Evolutionary conservation across 2,329 filamentous ascomycete species (phyloP), one percentile per base, ranked within the genome.

Genomic region (Aspergillus tanneri): DNA sequence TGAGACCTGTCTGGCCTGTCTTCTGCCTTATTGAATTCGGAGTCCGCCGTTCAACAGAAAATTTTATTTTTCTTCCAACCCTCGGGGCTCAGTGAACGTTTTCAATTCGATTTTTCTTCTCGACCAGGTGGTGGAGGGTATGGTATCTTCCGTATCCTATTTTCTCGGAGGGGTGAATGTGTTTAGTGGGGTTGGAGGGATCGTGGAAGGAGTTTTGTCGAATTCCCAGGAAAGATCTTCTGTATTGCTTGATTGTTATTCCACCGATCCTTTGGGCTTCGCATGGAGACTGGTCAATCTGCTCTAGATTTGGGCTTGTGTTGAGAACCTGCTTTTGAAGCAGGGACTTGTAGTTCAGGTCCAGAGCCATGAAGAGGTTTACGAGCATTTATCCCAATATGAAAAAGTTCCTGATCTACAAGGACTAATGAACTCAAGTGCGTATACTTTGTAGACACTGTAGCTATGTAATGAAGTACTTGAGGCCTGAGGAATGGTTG

Each of bases 201-300:
- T 57, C 34, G 52, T 56, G 53, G 49, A 51, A 53, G 24, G 27
- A 43, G 28, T 47, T 27, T 35, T 40, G n/a, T n/a, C n/a, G n/a
- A n/a, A n/a, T n/a, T 52, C 43, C 38, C 32, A 23, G 19, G 23
- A 38, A 22, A 32, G 24, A 22, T 38, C 27, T 44, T 28, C 34
- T 55, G 47, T 58, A 50, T 41, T 52, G 30, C 49, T 44, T 44
- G 51, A 34, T 45, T 57, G 43, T 54, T 48, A 25, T 41, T 54
- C 44, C 49, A 46, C 47, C 49, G 52, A 44, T 47, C 48, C 42
- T 48, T 54, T 47, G 54, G 44, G 52, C 55, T 59, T 58, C 41
- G 44, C 45, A 51, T 59, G 64, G 56, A 61, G 52, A 57, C 66
- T 70, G 68, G 68, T 71, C 67, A 71, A 70, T 61, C 35, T 46